phyloP scores from a whole-genome alignment of 108 stramenopile genomes.

The Cylindrotheca fusiformis region DNA sequence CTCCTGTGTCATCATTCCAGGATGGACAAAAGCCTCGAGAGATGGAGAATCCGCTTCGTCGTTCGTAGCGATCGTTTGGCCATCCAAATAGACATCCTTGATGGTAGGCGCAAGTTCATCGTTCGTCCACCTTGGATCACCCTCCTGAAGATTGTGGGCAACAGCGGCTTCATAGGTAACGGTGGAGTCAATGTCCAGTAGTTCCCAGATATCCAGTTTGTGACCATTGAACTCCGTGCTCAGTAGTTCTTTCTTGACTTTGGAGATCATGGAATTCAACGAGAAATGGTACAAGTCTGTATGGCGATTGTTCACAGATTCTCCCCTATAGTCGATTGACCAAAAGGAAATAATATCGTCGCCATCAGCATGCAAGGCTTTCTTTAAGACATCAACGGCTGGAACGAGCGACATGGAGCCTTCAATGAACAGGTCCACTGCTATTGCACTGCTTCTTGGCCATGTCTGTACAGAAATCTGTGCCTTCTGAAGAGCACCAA shows the following conservation, averaged over 20 bases:
- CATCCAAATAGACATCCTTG: conserved; percentile 67
- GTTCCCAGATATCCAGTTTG: conserved; percentile 84
- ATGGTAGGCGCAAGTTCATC: conserved; percentile 57
- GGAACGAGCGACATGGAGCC: conserved; percentile 68
- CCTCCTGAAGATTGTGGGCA: conserved; percentile 53
- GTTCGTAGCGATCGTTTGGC: conserved; percentile 22
- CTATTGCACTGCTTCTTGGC: conserved; percentile 86
- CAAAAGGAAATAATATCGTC: not conserved
- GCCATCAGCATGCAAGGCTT: conserved; percentile 1
- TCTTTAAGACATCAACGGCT: conserved; percentile 54
- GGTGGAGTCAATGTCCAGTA: conserved; percentile 59
- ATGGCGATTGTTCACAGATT: conserved; percentile 15
- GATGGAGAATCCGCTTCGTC: conserved; percentile 31
- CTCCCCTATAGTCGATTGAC: not conserved
- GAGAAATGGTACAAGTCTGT: conserved; percentile 29
- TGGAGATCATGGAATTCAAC: conserved; percentile 29
- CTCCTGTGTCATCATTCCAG: conserved; percentile 86
- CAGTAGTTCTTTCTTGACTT: conserved; percentile 35
- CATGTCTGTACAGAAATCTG: conserved; percentile 88
- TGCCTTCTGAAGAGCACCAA: conserved; percentile 77
- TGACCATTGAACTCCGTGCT: conserved; percentile 34
- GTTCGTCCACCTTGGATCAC: conserved; percentile 73
- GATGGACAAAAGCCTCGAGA: conserved; percentile 91
- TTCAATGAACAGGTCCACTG: conserved; percentile 81
- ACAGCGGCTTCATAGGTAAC: conserved; percentile 64